phyloP scores from a whole-genome alignment of 305 asterid species.

The Fraxinus dipetala region DNA sequence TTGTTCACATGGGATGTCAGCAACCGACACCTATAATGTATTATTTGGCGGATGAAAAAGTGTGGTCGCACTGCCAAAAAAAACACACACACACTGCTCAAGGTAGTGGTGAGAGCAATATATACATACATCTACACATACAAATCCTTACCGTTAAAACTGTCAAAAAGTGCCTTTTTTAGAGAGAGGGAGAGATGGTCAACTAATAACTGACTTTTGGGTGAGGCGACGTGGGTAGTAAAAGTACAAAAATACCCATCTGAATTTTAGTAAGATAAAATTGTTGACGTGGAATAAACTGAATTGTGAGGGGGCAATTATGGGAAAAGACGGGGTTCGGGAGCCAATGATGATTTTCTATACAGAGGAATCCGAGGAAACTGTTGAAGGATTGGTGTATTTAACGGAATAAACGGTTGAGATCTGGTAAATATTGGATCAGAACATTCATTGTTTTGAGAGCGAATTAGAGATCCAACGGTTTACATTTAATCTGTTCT shows the following conservation, averaged over 20 bases:
- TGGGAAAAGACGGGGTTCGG: neutral
- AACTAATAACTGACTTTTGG: slow-evolving; percentile 24
- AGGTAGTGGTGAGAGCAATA: slow-evolving; percentile 16
- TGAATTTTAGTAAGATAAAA: neutral
- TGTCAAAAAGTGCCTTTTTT: slow-evolving; percentile 21
- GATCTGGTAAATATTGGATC: neutral
- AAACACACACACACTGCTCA: slow-evolving; percentile 3
- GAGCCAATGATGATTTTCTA: slow-evolving; percentile 11
- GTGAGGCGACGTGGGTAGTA: neutral
- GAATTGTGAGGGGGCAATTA: slow-evolving; percentile 7
- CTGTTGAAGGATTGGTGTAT: slow-evolving; percentile 5
- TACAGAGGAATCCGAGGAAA: slow-evolving; percentile 17
- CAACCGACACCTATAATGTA: slow-evolving; percentile 26
- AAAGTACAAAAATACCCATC: neutral
- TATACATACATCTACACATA: slow-evolving; percentile 1
- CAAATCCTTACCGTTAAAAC: slow-evolving; percentile 9
- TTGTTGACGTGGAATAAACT: slow-evolving; percentile 10
- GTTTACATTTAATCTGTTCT: slow-evolving; percentile 18
- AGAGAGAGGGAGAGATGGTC: slow-evolving; percentile 15
- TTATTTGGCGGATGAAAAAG: neutral
- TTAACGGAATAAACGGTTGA: slow-evolving; percentile 27
- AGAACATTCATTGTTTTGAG: slow-evolving; percentile 19
- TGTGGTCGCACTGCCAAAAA: neutral
- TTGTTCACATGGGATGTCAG: slow-evolving; percentile 43
- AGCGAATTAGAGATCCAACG: slow-evolving; percentile 21